Conservation (phyloP, 352 stramenopile genomes). For the Pelagophyceae sp. region DNA sequence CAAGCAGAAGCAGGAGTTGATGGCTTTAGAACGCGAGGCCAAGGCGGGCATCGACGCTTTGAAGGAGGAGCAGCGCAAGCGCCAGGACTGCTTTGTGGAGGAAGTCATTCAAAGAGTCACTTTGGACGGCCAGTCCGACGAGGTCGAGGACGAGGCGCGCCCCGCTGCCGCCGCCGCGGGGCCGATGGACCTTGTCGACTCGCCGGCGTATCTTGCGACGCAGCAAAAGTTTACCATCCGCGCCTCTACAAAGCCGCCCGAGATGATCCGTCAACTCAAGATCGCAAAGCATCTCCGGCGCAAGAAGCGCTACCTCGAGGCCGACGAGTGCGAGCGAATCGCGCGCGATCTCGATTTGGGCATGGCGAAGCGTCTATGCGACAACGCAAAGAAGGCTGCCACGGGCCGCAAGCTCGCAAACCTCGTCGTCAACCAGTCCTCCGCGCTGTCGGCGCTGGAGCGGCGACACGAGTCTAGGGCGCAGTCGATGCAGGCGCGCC, state of each 20-base stretch:
- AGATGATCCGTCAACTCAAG: conserved; percentile 7
- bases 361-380: not conserved
- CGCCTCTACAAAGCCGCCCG: not conserved
- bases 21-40: not conserved
- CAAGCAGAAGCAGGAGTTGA: not conserved
- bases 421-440: not conserved
- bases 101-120: not conserved
- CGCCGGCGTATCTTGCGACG: not conserved
- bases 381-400: not conserved
- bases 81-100: not conserved
- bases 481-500: not conserved
- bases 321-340: not conserved
- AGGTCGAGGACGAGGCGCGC: not conserved
- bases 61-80: not conserved
- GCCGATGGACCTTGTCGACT: not conserved
- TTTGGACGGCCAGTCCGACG: not conserved
- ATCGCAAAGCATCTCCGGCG: conserved; percentile 5
- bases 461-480: not conserved
- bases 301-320: conserved; percentile 14
- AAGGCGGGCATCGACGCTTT: not conserved
- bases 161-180: no score
- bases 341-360: not conserved
- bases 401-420: not conserved
- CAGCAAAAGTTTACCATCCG: not conserved
- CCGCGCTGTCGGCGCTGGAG: not conserved